These are phyloP conservation scores for Auricularia heimuer DNA, from an alignment of 768 basidiomycete species.

Conservation along the genomic window DNA sequence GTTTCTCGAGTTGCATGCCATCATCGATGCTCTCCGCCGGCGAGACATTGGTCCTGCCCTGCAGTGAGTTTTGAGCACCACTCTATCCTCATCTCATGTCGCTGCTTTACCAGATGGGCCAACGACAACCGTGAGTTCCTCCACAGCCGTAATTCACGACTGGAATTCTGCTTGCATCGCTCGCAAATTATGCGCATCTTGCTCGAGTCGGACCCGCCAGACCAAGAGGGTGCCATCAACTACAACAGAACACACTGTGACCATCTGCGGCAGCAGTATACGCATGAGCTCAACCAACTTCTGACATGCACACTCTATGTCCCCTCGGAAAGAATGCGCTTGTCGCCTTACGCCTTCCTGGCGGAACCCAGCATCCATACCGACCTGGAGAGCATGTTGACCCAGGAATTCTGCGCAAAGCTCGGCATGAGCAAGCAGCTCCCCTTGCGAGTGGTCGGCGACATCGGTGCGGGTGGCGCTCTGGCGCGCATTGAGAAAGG, in stretches of 20 bases:
- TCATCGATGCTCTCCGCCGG: constrained; percentile 54
- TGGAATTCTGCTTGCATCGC: constrained; percentile 86
- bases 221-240: constrained; percentile 49
- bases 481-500: constrained; percentile 91
- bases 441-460: constrained; percentile 80
- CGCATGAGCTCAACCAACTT: constrained; percentile 57
- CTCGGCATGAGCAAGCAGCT: constrained; percentile 84
- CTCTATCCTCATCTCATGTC: constrained; percentile 3
- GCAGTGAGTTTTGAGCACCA: constrained; percentile 36
- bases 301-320: constrained; percentile 62
- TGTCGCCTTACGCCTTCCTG: constrained; percentile 68
- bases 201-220: constrained; percentile 47
- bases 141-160: constrained; percentile 56
- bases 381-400: constrained; percentile 75
- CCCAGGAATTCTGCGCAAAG: constrained; percentile 79
- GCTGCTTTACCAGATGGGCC: constrained; percentile 58
- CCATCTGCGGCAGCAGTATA: constrained; percentile 55
- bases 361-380: constrained; percentile 61
- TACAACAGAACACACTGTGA: constrained; percentile 62
- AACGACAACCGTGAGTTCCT: constrained; percentile 56
- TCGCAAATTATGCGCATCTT: constrained; percentile 82
- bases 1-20: constrained; percentile 63
- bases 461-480: constrained; percentile 88
- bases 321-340: constrained; percentile 52
- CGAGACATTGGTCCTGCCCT: constrained; percentile 70